Conservation (phyloP, 148 eudicot species). For the Tetragonia tetragonoides region DNA sequence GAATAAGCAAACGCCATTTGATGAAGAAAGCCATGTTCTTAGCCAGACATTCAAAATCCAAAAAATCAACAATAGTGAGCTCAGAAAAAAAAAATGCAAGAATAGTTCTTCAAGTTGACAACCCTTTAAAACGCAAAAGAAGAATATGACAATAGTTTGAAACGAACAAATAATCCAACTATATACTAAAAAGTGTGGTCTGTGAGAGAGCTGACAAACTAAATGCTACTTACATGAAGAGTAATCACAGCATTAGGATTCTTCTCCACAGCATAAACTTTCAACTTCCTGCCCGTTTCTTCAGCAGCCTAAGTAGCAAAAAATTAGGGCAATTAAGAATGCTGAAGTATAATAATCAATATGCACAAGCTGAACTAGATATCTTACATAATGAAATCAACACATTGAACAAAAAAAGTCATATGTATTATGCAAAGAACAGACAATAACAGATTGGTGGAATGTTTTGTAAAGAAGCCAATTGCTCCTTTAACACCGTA, state of each 20-base stretch:
- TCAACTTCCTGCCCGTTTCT: conserved; percentile 87
- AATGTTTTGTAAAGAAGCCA: too few relatives aligned
- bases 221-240: conserved; percentile 77
- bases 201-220: not conserved
- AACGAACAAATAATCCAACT: not conserved
- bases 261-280: conserved; percentile 96
- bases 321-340: conserved; percentile 4
- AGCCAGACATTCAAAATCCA: not conserved
- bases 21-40: not conserved
- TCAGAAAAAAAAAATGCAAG: too few relatives aligned
- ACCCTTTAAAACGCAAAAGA: too few relatives aligned
- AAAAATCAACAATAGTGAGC: too few relatives aligned
- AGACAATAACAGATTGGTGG: too few relatives aligned
- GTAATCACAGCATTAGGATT: conserved; percentile 96
- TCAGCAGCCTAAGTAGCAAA: conserved; percentile 69
- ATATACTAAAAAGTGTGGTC: not conserved
- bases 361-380: too few relatives aligned
- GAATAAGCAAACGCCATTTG: not conserved
- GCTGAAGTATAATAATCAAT: not conserved
- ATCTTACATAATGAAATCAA: too few relatives aligned
- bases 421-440: too few relatives aligned
- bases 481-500: not conserved
- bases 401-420: too few relatives aligned
- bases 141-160: not conserved
- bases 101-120: too few relatives aligned